These are phyloP conservation scores for Beta vulgaris DNA, from an alignment of 148 eudicot genomes.

Conservation along the genomic window DNA sequence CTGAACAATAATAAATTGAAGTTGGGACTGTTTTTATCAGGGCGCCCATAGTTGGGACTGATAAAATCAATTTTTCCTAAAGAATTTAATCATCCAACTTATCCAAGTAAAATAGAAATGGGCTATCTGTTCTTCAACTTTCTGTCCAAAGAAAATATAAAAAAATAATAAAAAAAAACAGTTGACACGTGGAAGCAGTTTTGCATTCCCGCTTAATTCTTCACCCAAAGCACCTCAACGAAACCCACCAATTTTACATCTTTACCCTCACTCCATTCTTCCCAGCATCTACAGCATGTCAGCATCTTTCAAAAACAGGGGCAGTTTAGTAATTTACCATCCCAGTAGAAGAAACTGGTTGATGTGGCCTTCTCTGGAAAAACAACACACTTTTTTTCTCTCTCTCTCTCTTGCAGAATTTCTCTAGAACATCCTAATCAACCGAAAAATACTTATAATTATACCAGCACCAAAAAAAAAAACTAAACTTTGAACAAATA, in stretches of 20 bases:
- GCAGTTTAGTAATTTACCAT: not conserved
- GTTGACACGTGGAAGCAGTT: not conserved
- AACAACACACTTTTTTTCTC: too few relatives aligned
- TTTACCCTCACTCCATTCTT: not conserved
- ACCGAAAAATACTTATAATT: not conserved
- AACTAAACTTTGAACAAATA: too few relatives aligned
- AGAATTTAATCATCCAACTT: too few relatives aligned
- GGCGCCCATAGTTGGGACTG: too few relatives aligned
- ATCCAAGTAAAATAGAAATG: too few relatives aligned
- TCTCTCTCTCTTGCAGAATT: not conserved
- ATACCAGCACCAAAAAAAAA: not conserved
- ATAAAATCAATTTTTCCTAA: too few relatives aligned
- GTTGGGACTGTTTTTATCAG: too few relatives aligned
- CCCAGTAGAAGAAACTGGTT: not conserved
- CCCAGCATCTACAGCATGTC: not conserved
- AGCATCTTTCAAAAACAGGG: not conserved
- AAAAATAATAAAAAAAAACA: too few relatives aligned
- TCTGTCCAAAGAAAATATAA: too few relatives aligned
- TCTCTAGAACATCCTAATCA: constrained; percentile 4
- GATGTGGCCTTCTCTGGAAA: constrained; percentile 1
- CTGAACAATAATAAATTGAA: too few relatives aligned
- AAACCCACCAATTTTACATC: not conserved
- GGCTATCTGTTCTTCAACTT: too few relatives aligned
- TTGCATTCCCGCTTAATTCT: not conserved
- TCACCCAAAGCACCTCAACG: not conserved